Percentiles rank a stretch among this genome's conserved stretches.
These are phyloP conservation scores for Nicotiana otophora DNA, from an alignment of 257 asterid species.

Conservation along the genomic window DNA sequence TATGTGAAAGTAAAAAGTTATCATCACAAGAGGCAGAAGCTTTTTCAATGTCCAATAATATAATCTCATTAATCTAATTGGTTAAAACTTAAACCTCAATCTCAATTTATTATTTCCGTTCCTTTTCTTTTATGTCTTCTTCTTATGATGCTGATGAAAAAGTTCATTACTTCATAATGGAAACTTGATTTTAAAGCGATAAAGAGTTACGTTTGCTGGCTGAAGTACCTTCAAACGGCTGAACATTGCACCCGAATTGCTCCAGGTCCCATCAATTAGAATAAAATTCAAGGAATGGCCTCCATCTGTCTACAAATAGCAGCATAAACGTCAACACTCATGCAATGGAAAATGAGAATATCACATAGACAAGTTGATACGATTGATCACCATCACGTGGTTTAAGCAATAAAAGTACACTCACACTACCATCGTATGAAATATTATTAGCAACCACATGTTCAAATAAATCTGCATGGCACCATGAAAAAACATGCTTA, in stretches of 20 bases:
- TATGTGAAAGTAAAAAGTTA: background rate
- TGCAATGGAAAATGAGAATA: background rate
- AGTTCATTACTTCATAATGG: background rate
- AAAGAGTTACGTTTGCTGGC: background rate
- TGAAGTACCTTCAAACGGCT: conserved; percentile 77
- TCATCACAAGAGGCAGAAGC: background rate
- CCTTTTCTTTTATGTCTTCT: background rate
- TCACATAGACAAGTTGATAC: background rate
- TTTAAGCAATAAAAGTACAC: background rate
- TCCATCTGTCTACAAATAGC: conserved; percentile 31
- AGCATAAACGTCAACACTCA: background rate
- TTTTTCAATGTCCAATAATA: background rate
- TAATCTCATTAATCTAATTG: background rate
- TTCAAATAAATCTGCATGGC: background rate
- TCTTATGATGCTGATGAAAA: background rate
- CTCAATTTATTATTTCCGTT: background rate
- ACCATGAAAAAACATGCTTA: background rate
- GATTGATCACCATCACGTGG: background rate
- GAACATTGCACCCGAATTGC: conserved; percentile 92
- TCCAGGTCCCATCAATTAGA: conserved; percentile 96
- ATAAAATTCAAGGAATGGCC: conserved; percentile 55
- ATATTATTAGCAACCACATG: background rate
- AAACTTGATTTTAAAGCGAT: background rate
- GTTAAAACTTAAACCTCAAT: background rate
- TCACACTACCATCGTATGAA: background rate